Evolutionary conservation across 1,139 yeast species (phyloP).

Genomic region (Saccharomyces pastorianus): DNA sequence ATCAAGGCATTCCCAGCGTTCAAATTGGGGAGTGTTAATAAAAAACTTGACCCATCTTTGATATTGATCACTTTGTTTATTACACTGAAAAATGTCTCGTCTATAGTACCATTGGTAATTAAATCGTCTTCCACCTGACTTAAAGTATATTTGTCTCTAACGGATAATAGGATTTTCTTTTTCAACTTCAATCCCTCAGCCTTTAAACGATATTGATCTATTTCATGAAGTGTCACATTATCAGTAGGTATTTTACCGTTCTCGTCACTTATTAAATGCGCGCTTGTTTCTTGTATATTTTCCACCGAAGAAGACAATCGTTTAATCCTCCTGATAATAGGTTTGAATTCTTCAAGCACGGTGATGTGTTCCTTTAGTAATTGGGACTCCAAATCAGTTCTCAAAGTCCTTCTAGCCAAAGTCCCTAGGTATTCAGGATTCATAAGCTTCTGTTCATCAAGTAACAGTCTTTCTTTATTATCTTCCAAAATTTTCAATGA

Average conservation of each 20-base stretch:
- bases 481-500: slow-evolving; percentile 42
- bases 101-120: slow-evolving; percentile 38
- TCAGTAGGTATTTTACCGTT: not conserved
- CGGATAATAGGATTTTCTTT: slow-evolving; percentile 47
- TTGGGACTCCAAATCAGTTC: slow-evolving; percentile 67
- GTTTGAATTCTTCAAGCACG: slow-evolving; percentile 56
- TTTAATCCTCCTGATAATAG: slow-evolving; percentile 38
- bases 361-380: slow-evolving; percentile 53
- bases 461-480: slow-evolving; percentile 31
- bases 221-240: slow-evolving; percentile 4
- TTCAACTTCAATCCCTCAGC: slow-evolving; percentile 39
- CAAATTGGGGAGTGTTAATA: slow-evolving; percentile 63
- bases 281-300: slow-evolving; percentile 39
- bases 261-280: slow-evolving; percentile 28
- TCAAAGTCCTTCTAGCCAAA: slow-evolving; percentile 48
- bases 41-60: slow-evolving; percentile 52
- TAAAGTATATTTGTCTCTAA: slow-evolving; percentile 59
- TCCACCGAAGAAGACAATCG: slow-evolving; percentile 37
- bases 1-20: slow-evolving; percentile 63
- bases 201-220: slow-evolving; percentile 10
- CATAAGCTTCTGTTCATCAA: slow-evolving; percentile 37
- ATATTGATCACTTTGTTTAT: slow-evolving; percentile 57
- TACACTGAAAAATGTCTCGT: slow-evolving; percentile 53
- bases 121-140: slow-evolving; percentile 64
- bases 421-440: slow-evolving; percentile 49